Evolutionary conservation across 495 filamentous ascomycete species (phyloP).

Genomic region (Neurospora sp.): DNA sequence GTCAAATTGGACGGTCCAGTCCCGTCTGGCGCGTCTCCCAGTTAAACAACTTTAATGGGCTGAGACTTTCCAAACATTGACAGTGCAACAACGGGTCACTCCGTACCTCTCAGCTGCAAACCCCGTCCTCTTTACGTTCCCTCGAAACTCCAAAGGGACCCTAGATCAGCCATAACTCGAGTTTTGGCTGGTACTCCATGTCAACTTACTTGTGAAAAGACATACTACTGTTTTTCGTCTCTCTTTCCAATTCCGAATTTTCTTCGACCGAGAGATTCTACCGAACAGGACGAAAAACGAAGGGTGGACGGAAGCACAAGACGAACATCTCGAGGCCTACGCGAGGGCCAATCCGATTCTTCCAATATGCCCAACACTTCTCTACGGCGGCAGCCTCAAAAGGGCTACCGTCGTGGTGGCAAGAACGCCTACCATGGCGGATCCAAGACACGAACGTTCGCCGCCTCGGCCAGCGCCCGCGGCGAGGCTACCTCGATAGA

Average conservation of each 20-base stretch:
- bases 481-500: constrained; percentile 79
- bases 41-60: not conserved
- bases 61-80: not conserved
- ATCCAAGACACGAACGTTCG: constrained; percentile 53
- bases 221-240: not conserved
- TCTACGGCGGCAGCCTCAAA: constrained; percentile 32
- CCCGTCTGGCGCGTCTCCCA: not conserved
- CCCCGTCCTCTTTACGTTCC: not conserved
- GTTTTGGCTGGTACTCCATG: not conserved
- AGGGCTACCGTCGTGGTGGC: constrained; percentile 43
- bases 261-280: not conserved
- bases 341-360: not conserved
- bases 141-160: not conserved
- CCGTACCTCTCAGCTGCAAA: not conserved
- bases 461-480: constrained; percentile 59
- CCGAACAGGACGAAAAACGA: not conserved
- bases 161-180: not conserved
- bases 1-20: not conserved
- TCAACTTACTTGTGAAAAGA: not conserved
- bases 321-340: not conserved
- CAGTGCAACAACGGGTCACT: not conserved
- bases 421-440: constrained; percentile 46
- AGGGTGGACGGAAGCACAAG: not conserved
- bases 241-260: not conserved
- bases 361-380: constrained; percentile 37